Evolutionary conservation across 257 asterid species (phyloP).

Genomic region (Gentiana macrophylla): DNA sequence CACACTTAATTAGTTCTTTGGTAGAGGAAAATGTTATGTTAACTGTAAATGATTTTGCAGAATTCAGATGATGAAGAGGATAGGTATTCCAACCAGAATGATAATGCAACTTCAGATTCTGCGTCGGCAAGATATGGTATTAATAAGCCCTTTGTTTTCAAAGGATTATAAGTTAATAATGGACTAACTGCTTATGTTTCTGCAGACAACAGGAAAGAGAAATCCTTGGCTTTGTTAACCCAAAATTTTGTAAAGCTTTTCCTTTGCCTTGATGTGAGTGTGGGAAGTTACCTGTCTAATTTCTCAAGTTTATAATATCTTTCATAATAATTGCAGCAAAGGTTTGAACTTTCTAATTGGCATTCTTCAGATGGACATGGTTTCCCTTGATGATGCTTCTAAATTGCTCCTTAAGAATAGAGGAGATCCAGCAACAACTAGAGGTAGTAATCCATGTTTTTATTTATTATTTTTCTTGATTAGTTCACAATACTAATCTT

Average conservation of each 20-base stretch:
- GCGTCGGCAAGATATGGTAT: slow-evolving; percentile 34
- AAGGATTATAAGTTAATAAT: too few relatives aligned
- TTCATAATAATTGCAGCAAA: too few relatives aligned
- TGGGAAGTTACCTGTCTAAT: neutral
- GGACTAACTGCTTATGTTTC: too few relatives aligned
- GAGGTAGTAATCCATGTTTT: slow-evolving; percentile 39
- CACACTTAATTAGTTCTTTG: neutral
- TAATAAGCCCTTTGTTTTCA: neutral
- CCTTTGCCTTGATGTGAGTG: slow-evolving; percentile 78
- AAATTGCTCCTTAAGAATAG: slow-evolving; percentile 84
- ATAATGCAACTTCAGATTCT: slow-evolving; percentile 30
- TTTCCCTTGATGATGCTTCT: slow-evolving; percentile 96
- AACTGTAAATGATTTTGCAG: slow-evolving; percentile 17
- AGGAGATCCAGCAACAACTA: slow-evolving; percentile 71
- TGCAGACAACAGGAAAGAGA: slow-evolving; percentile 60
- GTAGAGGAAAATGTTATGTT: neutral
- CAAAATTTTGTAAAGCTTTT: slow-evolving; percentile 91
- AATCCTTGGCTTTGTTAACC: slow-evolving; percentile 91
- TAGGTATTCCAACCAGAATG: slow-evolving; percentile 41
- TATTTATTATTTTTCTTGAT: neutral
- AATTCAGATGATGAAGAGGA: slow-evolving; percentile 83
- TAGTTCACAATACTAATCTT: neutral
- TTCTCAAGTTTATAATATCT: neutral
- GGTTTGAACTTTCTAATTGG: neutral
- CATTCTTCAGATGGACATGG: slow-evolving; percentile 57